Percentiles rank a stretch among this genome's conserved stretches.
phyloP scores from a whole-genome alignment of 2,329 filamentous ascomycete species.

The Hymenoscyphus linearis region DNA sequence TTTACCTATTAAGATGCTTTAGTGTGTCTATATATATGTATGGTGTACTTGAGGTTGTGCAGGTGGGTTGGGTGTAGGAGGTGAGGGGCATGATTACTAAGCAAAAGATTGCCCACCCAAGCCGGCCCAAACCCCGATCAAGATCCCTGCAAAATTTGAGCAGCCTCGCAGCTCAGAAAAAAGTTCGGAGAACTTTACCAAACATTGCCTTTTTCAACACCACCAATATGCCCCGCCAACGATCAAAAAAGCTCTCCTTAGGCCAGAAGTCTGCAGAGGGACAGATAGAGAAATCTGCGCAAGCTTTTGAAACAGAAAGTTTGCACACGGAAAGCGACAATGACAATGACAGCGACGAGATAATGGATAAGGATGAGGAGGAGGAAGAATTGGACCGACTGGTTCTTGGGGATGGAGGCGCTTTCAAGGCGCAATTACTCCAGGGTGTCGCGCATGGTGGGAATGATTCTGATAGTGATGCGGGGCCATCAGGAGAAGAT shows the following conservation, averaged over 20 bases:
- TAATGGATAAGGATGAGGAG: constrained; percentile 67
- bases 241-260: constrained; percentile 25
- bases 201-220: background rate
- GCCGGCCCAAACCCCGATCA: background rate
- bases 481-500: constrained; percentile 34
- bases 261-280: constrained; percentile 15
- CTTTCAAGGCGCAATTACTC: constrained; percentile 72
- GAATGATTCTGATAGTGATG: constrained; percentile 14
- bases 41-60: no score
- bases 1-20: no score
- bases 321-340: constrained; percentile 23
- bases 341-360: constrained; percentile 29
- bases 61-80: no score
- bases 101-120: background rate
- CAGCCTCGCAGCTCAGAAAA: background rate
- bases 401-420: constrained; percentile 81
- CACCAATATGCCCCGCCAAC: constrained; percentile 28
- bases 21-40: no score
- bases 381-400: constrained; percentile 83
- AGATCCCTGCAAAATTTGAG: constrained; percentile 1
- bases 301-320: constrained; percentile 6
- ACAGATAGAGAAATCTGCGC: background rate
- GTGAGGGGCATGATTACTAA: no score
- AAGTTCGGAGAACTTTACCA: background rate
- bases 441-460: constrained; percentile 38